Evolutionary conservation across 2,329 filamentous ascomycete genomes (phyloP).

Genomic region (Claviceps sorghi): DNA sequence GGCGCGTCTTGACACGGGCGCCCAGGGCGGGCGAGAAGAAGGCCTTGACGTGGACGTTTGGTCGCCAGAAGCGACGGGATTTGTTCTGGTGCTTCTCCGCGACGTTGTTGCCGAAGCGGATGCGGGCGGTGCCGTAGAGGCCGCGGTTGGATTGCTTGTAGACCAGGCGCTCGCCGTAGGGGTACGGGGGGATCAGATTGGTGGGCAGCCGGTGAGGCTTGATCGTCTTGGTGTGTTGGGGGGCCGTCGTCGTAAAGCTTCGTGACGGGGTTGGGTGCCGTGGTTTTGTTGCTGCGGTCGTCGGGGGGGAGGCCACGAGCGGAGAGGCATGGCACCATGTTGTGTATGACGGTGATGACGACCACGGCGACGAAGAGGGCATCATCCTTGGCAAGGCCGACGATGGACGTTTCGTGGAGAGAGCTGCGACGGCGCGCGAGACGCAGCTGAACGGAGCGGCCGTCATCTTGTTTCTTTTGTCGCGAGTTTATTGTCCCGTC

Average conservation of each 20-base stretch:
- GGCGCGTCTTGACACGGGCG: conserved; percentile 48
- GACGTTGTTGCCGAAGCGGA: conserved; percentile 69
- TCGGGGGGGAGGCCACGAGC: not conserved
- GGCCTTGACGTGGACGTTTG: conserved; percentile 56
- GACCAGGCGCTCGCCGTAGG: conserved; percentile 51
- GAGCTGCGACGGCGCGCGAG: conserved; percentile 8
- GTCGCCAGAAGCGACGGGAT: conserved; percentile 57
- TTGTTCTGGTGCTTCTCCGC: conserved; percentile 56
- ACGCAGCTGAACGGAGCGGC: conserved; percentile 5
- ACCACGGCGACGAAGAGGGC: not conserved
- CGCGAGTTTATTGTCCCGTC: not conserved
- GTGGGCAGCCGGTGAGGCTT: conserved; percentile 29
- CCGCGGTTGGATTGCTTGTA: conserved; percentile 73
- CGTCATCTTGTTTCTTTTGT: not conserved
- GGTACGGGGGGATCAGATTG: conserved; percentile 50
- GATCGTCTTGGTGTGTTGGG: conserved; percentile 25
- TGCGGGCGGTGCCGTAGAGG: conserved; percentile 54
- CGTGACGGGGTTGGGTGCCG: conserved; percentile 1
- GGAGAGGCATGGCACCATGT: not conserved
- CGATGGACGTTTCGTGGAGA: conserved; percentile 5
- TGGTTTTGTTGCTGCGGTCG: not conserved
- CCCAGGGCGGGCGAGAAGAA: conserved; percentile 51
- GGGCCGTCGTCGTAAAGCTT: conserved; percentile 24
- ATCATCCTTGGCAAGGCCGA: conserved; percentile 3
- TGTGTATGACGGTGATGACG: conserved; percentile 1